phyloP scores from a whole-genome alignment of 371 early-diverging fungal genomes.

The Rhizopus microsporus region DNA sequence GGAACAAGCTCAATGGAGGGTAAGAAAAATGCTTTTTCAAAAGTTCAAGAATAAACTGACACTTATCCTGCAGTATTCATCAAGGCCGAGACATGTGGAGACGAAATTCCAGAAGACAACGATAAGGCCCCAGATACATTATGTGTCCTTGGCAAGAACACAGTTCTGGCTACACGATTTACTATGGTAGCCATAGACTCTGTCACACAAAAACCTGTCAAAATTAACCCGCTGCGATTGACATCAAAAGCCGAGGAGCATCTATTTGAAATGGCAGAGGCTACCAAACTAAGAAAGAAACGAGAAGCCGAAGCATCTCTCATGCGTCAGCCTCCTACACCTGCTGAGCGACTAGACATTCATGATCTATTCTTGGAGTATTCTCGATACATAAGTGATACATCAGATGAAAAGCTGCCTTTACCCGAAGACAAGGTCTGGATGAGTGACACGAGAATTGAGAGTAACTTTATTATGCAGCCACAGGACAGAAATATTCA shows the following conservation, averaged over 20 bases:
- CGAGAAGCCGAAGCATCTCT: slow-evolving; percentile 60
- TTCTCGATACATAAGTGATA: slow-evolving; percentile 38
- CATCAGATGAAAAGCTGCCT: slow-evolving; percentile 19
- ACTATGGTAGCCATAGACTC: slow-evolving; percentile 93
- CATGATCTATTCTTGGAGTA: slow-evolving; percentile 82
- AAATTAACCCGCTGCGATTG: slow-evolving; percentile 75
- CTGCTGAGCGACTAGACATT: slow-evolving; percentile 79
- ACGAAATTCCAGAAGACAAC: slow-evolving; percentile 3
- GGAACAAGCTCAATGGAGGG: slow-evolving; percentile 91
- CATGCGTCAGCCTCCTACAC: slow-evolving; percentile 75
- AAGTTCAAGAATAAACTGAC: background rate
- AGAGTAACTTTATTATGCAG: slow-evolving; percentile 72
- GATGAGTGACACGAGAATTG: slow-evolving; percentile 81
- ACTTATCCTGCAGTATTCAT: slow-evolving; percentile 55
- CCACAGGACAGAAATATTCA: slow-evolving; percentile 93
- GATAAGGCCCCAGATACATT: slow-evolving; percentile 25
- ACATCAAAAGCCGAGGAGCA: slow-evolving; percentile 79
- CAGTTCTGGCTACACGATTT: slow-evolving; percentile 82
- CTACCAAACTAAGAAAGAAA: slow-evolving; percentile 71
- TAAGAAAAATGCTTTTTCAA: slow-evolving; percentile 19
- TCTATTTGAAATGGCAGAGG: slow-evolving; percentile 79
- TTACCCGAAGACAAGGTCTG: slow-evolving; percentile 72
- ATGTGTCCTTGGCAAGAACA: slow-evolving; percentile 40
- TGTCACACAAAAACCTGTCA: slow-evolving; percentile 67
- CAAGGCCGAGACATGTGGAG: slow-evolving; percentile 63